Conservation (phyloP, 257 asterid species). For the Petunia secreta region DNA sequence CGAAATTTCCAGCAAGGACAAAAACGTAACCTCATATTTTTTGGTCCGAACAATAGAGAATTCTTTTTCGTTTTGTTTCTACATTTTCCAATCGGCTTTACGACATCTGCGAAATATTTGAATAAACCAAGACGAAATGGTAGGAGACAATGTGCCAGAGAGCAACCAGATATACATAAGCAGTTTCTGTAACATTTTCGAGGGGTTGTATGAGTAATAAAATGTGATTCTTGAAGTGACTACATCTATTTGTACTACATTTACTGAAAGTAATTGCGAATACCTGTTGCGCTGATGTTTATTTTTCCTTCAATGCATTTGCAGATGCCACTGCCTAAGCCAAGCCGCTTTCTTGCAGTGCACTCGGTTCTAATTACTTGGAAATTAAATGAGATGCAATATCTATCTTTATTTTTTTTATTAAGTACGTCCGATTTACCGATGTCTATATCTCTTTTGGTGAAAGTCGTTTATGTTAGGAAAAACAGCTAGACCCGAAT, state of each 20-base stretch:
- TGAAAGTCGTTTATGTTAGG: neutral
- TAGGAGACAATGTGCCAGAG: too few relatives aligned
- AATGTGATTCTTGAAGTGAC: neutral
- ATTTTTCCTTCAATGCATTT: neutral
- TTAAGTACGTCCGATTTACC: neutral
- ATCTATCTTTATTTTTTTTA: neutral
- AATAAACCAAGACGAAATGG: too few relatives aligned
- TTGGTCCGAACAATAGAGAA: too few relatives aligned
- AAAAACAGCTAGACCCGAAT: too few relatives aligned
- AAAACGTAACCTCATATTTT: too few relatives aligned
- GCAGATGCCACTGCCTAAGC: conserved; percentile 24
- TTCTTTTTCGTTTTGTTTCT: too few relatives aligned
- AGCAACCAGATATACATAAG: too few relatives aligned
- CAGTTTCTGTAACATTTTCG: too few relatives aligned
- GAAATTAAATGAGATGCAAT: neutral
- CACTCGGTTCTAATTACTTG: neutral
- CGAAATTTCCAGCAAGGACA: too few relatives aligned
- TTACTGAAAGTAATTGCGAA: neutral
- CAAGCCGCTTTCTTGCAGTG: conserved; percentile 5
- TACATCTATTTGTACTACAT: too few relatives aligned
- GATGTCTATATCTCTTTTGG: neutral
- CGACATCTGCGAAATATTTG: too few relatives aligned
- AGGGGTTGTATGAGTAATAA: neutral
- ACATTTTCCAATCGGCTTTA: too few relatives aligned
- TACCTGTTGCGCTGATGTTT: neutral